Evolutionary conservation across 2,329 filamentous ascomycete species (phyloP), one percentile per base, ranked within the genome.

Genomic region (Coniochaeta pulveracea): DNA sequence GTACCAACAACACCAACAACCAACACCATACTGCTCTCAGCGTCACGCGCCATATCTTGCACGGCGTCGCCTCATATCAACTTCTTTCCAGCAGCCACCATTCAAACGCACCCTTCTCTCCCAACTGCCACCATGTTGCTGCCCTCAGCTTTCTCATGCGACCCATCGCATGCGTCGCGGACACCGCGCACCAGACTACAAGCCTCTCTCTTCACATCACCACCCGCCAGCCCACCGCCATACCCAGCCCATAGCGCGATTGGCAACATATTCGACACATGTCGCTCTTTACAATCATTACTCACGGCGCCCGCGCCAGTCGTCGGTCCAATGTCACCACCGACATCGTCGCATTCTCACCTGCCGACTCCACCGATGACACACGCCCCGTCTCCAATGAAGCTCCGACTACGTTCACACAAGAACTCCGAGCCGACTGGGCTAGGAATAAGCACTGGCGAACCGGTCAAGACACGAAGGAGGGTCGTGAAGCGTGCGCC

Each of bases 211-310:
- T 66, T 76, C 51, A 64, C 67, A 40, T 76, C 73, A 34, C 74
- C 74, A 32, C 73, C 73, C 35, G 60, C 71, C 44, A 69, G 69
- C 51, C 69, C 71, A 34, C 64, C 68, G 5, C 56, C 60, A 19
- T 46, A 58, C 28, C 63, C 61, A 24, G 51, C 64, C 15, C 57
- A 64, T 39, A 55, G 55, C 33, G 56, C 66, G 14, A 56, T 75
- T 43, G 61, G 59, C 48, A 69, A 68, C 53, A 64, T 78, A 47
- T 66, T 73, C 52, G 64, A 58, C 39, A 69, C 72, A 29, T 78
- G 73, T 49, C 72, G 70, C 50, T 70, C 67, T 5, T 64, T 78
- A 1, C 74, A 79, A 47, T 67, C 66, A 3, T 69, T 77, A 46
- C 62, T 77, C 38, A 54, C 63, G 17, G 44, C 58, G 4, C 56